Conservation (phyloP, 352 stramenopile genomes). For the Phytopythium delawarense region DNA sequence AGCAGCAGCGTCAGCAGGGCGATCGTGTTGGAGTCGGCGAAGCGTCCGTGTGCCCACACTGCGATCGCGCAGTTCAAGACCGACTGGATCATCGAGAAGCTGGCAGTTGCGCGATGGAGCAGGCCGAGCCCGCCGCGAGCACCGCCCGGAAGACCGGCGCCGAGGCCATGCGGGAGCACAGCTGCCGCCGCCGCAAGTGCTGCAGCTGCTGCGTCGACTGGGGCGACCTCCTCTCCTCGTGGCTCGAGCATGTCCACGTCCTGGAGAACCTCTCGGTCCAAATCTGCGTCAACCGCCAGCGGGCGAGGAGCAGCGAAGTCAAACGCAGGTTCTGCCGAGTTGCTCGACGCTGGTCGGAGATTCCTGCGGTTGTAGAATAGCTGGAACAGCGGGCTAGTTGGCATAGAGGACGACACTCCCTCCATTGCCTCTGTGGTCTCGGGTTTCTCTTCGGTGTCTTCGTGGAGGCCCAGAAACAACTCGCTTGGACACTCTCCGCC, state of each 20-base stretch:
- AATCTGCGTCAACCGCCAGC: conserved; percentile 10
- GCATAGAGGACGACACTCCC: background rate
- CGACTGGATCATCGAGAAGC: conserved; percentile 25
- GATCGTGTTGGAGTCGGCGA: conserved; percentile 24
- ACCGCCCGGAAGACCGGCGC: conserved; percentile 3
- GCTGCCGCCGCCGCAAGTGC: background rate
- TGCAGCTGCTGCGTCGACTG: conserved; percentile 7
- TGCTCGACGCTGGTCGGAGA: conserved; percentile 10
- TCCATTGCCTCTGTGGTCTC: background rate
- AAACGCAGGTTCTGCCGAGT: background rate
- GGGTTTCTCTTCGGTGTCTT: background rate
- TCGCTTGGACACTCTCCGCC: background rate
- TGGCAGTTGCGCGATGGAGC: background rate
- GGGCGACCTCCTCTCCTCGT: conserved; percentile 10
- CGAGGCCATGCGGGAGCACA: conserved; percentile 4
- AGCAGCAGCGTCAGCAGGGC: conserved; percentile 34
- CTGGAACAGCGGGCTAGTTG: conserved; percentile 23
- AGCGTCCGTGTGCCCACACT: conserved; percentile 39
- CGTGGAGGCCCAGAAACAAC: background rate
- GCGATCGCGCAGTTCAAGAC: conserved; percentile 37
- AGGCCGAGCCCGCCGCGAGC: conserved; percentile 18
- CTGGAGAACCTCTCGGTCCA: conserved; percentile 12
- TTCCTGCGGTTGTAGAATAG: conserved; percentile 33
- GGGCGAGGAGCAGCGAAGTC: conserved; percentile 12
- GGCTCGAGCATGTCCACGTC: conserved; percentile 8